phyloP scores from a whole-genome alignment of 495 filamentous ascomycete species.

The Daldinia bambusicola region DNA sequence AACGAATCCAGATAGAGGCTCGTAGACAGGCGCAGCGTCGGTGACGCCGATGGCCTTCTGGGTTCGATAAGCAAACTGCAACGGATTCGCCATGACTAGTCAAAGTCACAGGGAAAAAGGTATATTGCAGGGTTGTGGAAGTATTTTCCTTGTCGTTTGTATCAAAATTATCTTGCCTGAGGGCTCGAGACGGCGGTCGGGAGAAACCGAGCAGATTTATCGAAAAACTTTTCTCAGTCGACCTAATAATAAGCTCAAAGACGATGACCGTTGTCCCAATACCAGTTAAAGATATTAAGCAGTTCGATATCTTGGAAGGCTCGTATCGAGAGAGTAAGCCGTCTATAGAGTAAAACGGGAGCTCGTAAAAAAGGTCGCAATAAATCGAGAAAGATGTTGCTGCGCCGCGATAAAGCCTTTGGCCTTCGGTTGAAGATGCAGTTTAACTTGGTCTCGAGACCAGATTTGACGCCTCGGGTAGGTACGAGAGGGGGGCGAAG shows the following conservation, averaged over 20 bases:
- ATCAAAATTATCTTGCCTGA: constrained; percentile 40
- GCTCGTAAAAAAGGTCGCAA: constrained; percentile 18
- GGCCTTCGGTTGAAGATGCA: constrained; percentile 14
- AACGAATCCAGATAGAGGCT: constrained; percentile 82
- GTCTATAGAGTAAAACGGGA: constrained; percentile 8
- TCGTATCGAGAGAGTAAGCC: constrained; percentile 17
- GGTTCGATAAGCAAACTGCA: constrained; percentile 95
- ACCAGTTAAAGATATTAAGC: constrained; percentile 28
- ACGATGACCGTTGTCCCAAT: constrained; percentile 1
- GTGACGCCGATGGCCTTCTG: constrained; percentile 94
- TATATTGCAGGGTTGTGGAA: constrained; percentile 33
- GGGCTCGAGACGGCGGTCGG: constrained; percentile 6
- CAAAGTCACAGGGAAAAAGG: constrained; percentile 72
- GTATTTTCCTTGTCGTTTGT: constrained; percentile 45
- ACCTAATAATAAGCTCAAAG: constrained; percentile 5
- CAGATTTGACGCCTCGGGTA: constrained; percentile 12
- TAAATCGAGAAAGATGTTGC: constrained; percentile 14
- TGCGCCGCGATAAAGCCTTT: constrained; percentile 27
- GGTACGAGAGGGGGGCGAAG: constrained; percentile 26
- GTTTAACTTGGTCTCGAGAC: constrained; percentile 16
- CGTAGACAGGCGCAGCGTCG: constrained; percentile 89
- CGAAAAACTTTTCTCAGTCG: constrained; percentile 36
- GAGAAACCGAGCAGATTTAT: constrained; percentile 37
- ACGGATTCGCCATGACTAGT: constrained; percentile 88
- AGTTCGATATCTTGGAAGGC: constrained; percentile 11